A percentile compares a stretch with the other conserved stretches of the same genome.
phyloP scores from a whole-genome alignment of 495 filamentous ascomycete species.

The Penicillium salamii region DNA sequence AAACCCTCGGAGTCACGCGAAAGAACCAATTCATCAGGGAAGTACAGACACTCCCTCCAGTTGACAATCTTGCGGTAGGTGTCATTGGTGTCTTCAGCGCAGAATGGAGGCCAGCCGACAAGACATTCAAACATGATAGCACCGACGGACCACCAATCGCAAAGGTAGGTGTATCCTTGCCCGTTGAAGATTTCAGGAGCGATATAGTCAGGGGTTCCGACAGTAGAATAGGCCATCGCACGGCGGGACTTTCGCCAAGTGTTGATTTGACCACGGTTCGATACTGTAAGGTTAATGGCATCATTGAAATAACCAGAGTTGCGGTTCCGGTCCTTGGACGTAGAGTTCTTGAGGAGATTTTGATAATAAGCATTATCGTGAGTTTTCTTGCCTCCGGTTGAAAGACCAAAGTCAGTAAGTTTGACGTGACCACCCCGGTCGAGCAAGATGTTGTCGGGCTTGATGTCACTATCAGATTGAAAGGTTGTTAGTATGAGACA shows the following conservation, averaged over 20 bases:
- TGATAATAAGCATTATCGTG: slow-evolving; percentile 99
- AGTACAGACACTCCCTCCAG: slow-evolving; percentile 92
- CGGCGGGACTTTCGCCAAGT: slow-evolving; percentile 96
- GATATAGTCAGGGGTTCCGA: slow-evolving; percentile 98
- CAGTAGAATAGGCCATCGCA: slow-evolving; percentile 95
- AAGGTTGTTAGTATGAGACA: slow-evolving; percentile 10
- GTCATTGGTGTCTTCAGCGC: slow-evolving; percentile 93
- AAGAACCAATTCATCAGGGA: slow-evolving; percentile 89
- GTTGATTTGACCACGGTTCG: slow-evolving; percentile 94
- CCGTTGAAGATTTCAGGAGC: slow-evolving; percentile 97
- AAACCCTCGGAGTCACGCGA: slow-evolving; percentile 83
- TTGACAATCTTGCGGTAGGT: slow-evolving; percentile 99
- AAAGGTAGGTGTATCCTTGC: slow-evolving; percentile 90
- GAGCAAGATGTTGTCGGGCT: slow-evolving; percentile 97
- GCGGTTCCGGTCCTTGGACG: slow-evolving; percentile 63
- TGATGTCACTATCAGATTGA: slow-evolving; percentile 78
- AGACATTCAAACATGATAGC: slow-evolving; percentile 99
- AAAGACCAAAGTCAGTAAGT: slow-evolving; percentile 96
- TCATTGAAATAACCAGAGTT: slow-evolving; percentile 88
- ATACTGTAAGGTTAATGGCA: slow-evolving; percentile 97
- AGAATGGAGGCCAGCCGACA: slow-evolving; percentile 98
- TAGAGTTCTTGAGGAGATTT: slow-evolving; percentile 85
- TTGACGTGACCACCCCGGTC: slow-evolving; percentile 96
- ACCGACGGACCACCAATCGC: slow-evolving; percentile 98
- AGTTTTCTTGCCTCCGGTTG: slow-evolving; percentile 94